Evolutionary conservation across 202 grass and related monocot species (phyloP), one percentile per base, ranked within the genome.

Genomic region (Saccharum hybrid): DNA sequence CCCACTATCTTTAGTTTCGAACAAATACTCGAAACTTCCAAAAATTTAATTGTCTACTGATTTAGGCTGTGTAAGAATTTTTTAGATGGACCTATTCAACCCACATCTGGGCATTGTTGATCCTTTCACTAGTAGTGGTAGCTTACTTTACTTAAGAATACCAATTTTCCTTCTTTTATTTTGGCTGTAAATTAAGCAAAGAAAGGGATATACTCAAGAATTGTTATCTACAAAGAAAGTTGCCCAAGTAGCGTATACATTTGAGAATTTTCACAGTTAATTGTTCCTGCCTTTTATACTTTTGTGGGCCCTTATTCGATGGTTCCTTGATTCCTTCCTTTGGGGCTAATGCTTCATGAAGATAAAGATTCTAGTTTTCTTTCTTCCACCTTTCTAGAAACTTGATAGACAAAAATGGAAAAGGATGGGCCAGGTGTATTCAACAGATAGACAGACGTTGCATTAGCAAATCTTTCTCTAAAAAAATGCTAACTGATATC

Each of bases 321-420:
- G 78, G 80, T 86, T 86, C 63, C 10, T 51, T 79, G 78, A 88
- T 86, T 89, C 74, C 31, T 83, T 86, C 71, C 71, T 83, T 85
- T 72, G 71, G 43, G 57, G 64, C 68, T 79, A 91, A 77, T 91
- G 85, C 78, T 81, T 65, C 81, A 31, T 63, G 45, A 68, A 80
- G 72, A 90, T 86, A 79, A 75, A 90, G 64, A 84, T 87, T 84
- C 82, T 33, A 14, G n/a, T 37, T 69, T 43, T 37, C 34, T 65
- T 81, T 54, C 63, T 43, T 43, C 10, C 37, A 46, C 15, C 63
- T 75, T 86, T 90, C 75, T 75, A 71, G 34, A 68, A 83, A 63
- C 23, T 41, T 16, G 30, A 19, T 23, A 70, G 74, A 49, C 18
- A 63, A 75, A 80, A 28, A 18, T 40, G 61, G 36, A 11, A 74